phyloP scores from a whole-genome alignment of 2,329 filamentous ascomycete species.

The Ophiostoma australiae region DNA sequence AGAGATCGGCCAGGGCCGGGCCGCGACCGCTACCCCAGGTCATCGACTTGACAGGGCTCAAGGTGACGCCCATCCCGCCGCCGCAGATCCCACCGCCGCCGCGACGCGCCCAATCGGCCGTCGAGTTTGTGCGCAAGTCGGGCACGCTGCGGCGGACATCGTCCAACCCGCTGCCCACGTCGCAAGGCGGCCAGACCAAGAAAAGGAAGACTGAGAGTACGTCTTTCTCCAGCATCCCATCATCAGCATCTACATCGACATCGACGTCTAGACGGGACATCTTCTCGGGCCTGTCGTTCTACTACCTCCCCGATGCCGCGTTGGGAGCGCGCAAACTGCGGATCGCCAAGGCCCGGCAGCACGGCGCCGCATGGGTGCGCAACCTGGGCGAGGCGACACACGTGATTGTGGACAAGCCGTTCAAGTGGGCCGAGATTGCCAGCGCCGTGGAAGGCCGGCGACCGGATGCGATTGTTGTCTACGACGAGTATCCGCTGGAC shows the following conservation, averaged over 20 bases:
- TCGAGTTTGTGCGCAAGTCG: constrained; percentile 1
- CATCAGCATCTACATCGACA: background rate
- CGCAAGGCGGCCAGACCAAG: constrained; percentile 24
- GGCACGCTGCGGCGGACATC: constrained; percentile 17
- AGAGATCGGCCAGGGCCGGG: background rate
- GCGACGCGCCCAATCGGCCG: constrained; percentile 28
- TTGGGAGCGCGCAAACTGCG: constrained; percentile 62
- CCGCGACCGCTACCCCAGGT: background rate
- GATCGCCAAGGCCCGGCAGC: constrained; percentile 69
- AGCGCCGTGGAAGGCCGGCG: constrained; percentile 41
- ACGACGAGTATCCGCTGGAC: constrained; percentile 63
- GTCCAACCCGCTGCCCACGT: constrained; percentile 17
- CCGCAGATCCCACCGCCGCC: constrained; percentile 27
- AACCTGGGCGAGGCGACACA: constrained; percentile 62
- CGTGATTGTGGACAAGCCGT: constrained; percentile 67
- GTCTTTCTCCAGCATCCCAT: background rate
- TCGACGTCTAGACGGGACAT: constrained; percentile 35
- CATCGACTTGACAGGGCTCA: background rate
- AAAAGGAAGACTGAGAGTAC: constrained; percentile 41
- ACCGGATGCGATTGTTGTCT: constrained; percentile 49
- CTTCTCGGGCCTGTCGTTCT: constrained; percentile 59
- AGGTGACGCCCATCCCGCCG: background rate
- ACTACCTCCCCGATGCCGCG: constrained; percentile 78
- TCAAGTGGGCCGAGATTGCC: constrained; percentile 61
- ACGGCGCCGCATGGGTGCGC: constrained; percentile 68